Evolutionary conservation across 768 basidiomycete species (phyloP), one percentile per base, ranked within the genome.

Genomic region (Asterophora lycoperdoides): DNA sequence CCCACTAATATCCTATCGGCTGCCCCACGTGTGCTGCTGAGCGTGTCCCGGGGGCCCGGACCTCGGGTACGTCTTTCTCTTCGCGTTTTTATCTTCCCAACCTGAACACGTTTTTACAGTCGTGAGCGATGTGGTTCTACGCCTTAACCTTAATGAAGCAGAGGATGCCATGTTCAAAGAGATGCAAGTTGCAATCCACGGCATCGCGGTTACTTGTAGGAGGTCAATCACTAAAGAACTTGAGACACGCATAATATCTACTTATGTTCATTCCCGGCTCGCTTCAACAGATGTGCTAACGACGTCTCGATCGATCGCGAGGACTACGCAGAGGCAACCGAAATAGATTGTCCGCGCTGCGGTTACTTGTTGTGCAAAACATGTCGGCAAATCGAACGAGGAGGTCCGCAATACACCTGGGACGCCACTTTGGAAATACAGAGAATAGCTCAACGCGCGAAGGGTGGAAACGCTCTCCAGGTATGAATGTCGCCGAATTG

Each of bases 381-480:
- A 26, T 85, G 83, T 62, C 74, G 73, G 23, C 75, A 79, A 48
- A 60, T 76, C 35, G 63, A 52, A 52, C 71, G 63, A 9, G 64
- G 60, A 14, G 73, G 68, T 4, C 72, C 69, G 11, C 35, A n/a
- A 36, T 14, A 83, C 59, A 78, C 78, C 0, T 85, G 83, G 59
- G 81, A 83, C 48, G 80, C 79, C 4, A 68, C 76, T 10, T 68
- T 68, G 1, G 83, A 84, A 55, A 68, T 84, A 7, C 70, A 74
- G 4, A 63, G 73, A 43, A 52, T 84, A 38, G 78, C 84, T 75
- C 60, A 66, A 32, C 53, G 67, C 53, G 67, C 52, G 64, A 70
- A n/a, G 82, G 82, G 5, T 85, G 83, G 84, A 80, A 77, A 52
- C 71, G 74, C 39, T 86, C 84, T 57, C 83, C 83, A 51, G 79